phyloP scores from a whole-genome alignment of 1,284 basidiomycete genomes.

The Malassezia restricta region DNA sequence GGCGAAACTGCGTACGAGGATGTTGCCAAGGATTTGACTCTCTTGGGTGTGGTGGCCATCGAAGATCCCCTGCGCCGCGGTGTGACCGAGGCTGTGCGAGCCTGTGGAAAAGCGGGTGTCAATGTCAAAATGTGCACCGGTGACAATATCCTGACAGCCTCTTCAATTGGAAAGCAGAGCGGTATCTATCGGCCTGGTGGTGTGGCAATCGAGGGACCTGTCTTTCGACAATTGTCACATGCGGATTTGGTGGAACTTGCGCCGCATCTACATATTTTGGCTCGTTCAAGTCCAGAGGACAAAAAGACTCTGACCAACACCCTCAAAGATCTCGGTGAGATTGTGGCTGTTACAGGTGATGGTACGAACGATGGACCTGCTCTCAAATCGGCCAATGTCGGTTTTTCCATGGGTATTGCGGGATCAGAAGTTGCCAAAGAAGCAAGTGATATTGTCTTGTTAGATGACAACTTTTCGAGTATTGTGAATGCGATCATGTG shows the following conservation, averaged over 20 bases:
- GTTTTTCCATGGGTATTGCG: constrained; percentile 74
- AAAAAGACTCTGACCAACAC: constrained; percentile 86
- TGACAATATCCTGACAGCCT: constrained; percentile 76
- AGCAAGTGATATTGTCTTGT: constrained; percentile 94
- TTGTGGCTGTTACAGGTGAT: constrained; percentile 94
- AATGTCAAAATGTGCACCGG: constrained; percentile 97
- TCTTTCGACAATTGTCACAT: constrained; percentile 52
- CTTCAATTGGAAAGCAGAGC: constrained; percentile 87
- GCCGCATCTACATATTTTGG: constrained; percentile 55
- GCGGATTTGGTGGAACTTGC: constrained; percentile 51
- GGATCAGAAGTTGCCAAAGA: constrained; percentile 98
- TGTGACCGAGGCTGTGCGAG: constrained; percentile 72
- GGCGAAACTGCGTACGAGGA: constrained; percentile 58
- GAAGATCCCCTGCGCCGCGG: constrained; percentile 88
- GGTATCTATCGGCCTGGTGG: constrained; percentile 85
- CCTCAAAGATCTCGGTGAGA: constrained; percentile 73
- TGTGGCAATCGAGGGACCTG: constrained; percentile 90
- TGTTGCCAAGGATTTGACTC: constrained; percentile 62
- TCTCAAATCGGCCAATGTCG: constrained; percentile 59
- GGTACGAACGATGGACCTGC: constrained; percentile 97
- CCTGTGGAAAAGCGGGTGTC: constrained; percentile 81
- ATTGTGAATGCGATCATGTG: constrained; percentile 97
- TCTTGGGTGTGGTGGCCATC: constrained; percentile 81
- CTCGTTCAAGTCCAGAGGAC: constrained; percentile 93
- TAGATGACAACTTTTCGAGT: constrained; percentile 83